These are phyloP conservation scores for Solidago caesia DNA, from an alignment of 129 eudicot genomes.

Conservation along the genomic window DNA sequence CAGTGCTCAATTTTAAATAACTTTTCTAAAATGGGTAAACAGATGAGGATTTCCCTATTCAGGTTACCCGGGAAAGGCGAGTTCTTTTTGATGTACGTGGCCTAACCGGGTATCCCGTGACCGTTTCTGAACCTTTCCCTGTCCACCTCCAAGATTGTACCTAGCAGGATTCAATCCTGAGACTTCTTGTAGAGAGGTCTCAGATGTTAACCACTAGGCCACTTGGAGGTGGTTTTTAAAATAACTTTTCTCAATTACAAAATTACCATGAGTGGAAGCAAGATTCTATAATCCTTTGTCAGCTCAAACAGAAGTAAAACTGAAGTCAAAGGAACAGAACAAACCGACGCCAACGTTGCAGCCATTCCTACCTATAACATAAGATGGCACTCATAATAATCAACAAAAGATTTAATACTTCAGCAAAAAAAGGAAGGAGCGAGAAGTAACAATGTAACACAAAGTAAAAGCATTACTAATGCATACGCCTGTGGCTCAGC, in stretches of 20 bases:
- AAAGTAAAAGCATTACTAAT: constrained; percentile 46
- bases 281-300: constrained; percentile 91
- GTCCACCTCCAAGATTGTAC: too few relatives aligned
- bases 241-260: constrained; percentile 3
- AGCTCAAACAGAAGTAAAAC: constrained; percentile 95
- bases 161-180: too few relatives aligned
- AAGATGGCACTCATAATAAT: constrained; percentile 6
- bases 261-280: constrained; percentile 98
- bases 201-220: too few relatives aligned
- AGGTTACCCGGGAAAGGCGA: too few relatives aligned
- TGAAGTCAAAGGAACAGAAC: constrained; percentile 97
- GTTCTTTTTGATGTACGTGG: too few relatives aligned
- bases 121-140: too few relatives aligned
- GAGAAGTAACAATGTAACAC: background rate
- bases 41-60: too few relatives aligned
- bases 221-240: too few relatives aligned
- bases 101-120: too few relatives aligned
- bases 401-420: background rate
- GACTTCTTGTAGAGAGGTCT: too few relatives aligned
- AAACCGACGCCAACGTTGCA: constrained; percentile 94
- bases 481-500: constrained; percentile 99
- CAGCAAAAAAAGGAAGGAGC: constrained; percentile 8
- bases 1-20: background rate
- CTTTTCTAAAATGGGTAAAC: too few relatives aligned
- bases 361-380: constrained; percentile 95